Base-by-base conservation (phyloP, 2,329 filamentous ascomycete genomes). In the Colletotrichum limetticola region DNA sequence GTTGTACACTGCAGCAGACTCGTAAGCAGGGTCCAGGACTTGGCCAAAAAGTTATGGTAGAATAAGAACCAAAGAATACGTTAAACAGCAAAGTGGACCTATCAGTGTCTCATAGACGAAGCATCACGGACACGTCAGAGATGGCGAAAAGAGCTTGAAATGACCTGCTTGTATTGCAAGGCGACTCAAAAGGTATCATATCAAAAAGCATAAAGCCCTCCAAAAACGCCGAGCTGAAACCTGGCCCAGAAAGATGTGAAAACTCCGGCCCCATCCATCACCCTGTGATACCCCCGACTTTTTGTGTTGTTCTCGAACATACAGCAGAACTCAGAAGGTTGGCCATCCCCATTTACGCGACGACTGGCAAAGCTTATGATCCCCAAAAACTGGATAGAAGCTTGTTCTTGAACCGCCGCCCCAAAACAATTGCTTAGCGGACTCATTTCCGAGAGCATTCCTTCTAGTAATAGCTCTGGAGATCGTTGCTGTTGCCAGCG, bases 401-500 rank as follows among this genome's bases (percentile, higher is more conserved):
- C 8, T 46, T 16, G 14, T 42, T n/a, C 42, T 46, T 46, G 42
- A 46, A n/a, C 42, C 19, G 19, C 16, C 19, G 42, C 7, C 19
- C 37, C 12, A 42, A 16, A 19, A 46, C 7, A 3, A 30, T 28
- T 22, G 53, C 26, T 8, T 12, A 16, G 16, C 24, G 26, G 42
- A n/a, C 22, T 6, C 32, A 16, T 16, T 6, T 46, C 26, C 3
- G 22, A 2, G 24, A 49, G 22, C n/a, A 4, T 16, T 53, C 14
- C 46, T 46, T 56, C 62, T 72, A 86, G 73, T 86, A 86, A 72
- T 83, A 83, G 60, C 79, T 85, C 75, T 85, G 83, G 62, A 86
- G 65, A 65, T 86, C 84, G 37, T 80, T 72, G 0, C 78, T 78
- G 0, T 78, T 78, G 19, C 77, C 72, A 12, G 30, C 66, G 9